phyloP scores from a whole-genome alignment of 148 eudicot genomes.

The Dianthus caryophyllus region DNA sequence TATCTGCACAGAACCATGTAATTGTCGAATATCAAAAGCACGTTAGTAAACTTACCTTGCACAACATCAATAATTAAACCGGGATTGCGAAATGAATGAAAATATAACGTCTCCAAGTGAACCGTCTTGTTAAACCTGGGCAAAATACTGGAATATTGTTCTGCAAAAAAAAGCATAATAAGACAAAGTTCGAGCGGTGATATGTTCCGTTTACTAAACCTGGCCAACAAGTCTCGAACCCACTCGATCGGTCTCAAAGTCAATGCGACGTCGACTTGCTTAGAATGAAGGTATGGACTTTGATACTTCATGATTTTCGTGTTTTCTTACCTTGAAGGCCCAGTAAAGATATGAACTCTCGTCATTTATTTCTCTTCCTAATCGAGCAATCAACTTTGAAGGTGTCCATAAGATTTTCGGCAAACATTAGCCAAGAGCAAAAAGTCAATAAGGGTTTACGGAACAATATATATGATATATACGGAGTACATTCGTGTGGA shows the following conservation, averaged over 20 bases:
- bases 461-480: too few species aligned
- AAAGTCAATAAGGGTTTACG: too few species aligned
- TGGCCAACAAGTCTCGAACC: too few species aligned
- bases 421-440: slow-evolving; percentile 7
- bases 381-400: slow-evolving; percentile 81
- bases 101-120: slow-evolving; percentile 89
- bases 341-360: slow-evolving; percentile 88
- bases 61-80: slow-evolving; percentile 78
- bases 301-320: not conserved
- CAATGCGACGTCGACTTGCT: too few species aligned
- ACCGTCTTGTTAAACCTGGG: slow-evolving; percentile 92
- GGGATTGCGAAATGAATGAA: slow-evolving; percentile 72
- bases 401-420: slow-evolving; percentile 86
- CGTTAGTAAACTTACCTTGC: slow-evolving; percentile 46
- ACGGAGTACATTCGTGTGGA: too few species aligned
- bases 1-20: slow-evolving; percentile 41
- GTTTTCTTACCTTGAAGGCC: slow-evolving; percentile 72
- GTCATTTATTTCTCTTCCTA: slow-evolving; percentile 90
- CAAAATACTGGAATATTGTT: slow-evolving; percentile 84
- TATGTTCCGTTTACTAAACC: not conserved
- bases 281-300: not conserved
- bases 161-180: slow-evolving; percentile 29
- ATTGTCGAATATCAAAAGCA: not conserved
- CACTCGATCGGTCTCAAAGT: too few species aligned
- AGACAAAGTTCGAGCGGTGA: not conserved